Base-by-base conservation (phyloP, 23 red algal species). In the Gracilaria gracilis region DNA sequence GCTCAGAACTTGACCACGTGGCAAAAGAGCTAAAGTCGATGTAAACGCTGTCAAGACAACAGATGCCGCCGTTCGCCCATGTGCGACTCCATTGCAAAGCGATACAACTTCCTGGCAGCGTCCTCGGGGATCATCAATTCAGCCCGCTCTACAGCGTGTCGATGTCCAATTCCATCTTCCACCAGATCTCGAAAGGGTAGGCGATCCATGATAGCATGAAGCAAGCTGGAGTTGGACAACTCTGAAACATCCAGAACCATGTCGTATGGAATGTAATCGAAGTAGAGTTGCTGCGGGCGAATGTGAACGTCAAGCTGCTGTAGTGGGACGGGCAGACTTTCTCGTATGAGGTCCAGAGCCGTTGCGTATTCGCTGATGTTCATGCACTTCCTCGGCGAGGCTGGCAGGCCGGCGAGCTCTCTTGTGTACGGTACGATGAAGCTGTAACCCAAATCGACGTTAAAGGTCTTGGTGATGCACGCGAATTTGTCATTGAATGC, bases 281-380 rank as follows among this genome's bases (percentile, higher is more conserved):
- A 90, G 58, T 61, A 81, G 32, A 90, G 77, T 19, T 90, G 67
- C 38, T 90, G 87, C 44, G 87, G 87, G 0, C 75, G 50, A 39
- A 90, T 47, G 74, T 90, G 87, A 23, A 81, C 57, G 47, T 90
- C 87, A 9, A 90, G 27, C 25, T 81, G 37, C 29, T 57, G 53
- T 6, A 79, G 36, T 33, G 46, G 38, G 17, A 57, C 28, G 21
- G 28, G 23, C 19, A 51, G 58, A 9, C 37, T 28, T 25, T 49
- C 40, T 4, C 87, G 71, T 4, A 61, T 38, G 25, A 34, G 33
- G 34, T 90, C 87, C 6, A 90, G 74, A 12, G 75, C 87, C 16
- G 46, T 8, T 31, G 87, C 87, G n/a, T 81, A 90, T 71, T 90
- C 71, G 71, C 40, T 47, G 24, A 90, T 72, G 35, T 79, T 90